phyloP scores from a whole-genome alignment of 1,284 basidiomycete species.

The Rhodotorula glutinis region DNA sequence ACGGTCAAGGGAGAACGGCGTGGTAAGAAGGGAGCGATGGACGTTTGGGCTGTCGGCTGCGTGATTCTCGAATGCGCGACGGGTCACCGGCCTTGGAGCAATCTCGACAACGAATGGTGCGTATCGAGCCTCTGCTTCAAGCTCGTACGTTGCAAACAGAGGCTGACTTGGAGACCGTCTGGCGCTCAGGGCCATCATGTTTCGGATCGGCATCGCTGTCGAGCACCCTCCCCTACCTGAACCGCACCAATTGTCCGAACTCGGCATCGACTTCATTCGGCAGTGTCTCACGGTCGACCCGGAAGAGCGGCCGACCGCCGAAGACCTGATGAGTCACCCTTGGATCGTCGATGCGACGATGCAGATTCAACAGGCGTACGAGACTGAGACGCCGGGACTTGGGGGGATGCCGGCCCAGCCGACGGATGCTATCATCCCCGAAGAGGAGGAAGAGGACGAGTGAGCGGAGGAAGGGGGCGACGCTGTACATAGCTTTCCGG shows the following conservation, averaged over 20 bases:
- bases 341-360: conserved; percentile 64
- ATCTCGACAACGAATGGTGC: conserved; percentile 97
- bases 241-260: conserved; percentile 76
- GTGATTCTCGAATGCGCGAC: conserved; percentile 95
- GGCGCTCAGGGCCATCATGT: conserved; percentile 38
- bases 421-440: neutral
- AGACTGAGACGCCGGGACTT: conserved; percentile 16
- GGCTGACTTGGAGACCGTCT: neutral
- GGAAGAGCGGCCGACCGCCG: conserved; percentile 73
- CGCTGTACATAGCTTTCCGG: neutral
- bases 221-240: conserved; percentile 95
- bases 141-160: neutral
- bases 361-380: conserved; percentile 38
- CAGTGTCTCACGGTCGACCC: conserved; percentile 89
- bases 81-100: conserved; percentile 95
- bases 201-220: conserved; percentile 68
- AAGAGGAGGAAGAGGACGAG: neutral
- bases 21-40: conserved; percentile 91
- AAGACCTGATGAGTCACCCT: conserved; percentile 79
- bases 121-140: conserved; percentile 42
- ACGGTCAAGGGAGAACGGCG: conserved; percentile 73
- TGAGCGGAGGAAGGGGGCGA: neutral
- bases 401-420: neutral
- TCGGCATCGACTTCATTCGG: conserved; percentile 92
- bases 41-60: conserved; percentile 96